These are phyloP conservation scores for Musa schizocarpa DNA, from an alignment of 176 grass and related monocot species.

Conservation along the genomic window DNA sequence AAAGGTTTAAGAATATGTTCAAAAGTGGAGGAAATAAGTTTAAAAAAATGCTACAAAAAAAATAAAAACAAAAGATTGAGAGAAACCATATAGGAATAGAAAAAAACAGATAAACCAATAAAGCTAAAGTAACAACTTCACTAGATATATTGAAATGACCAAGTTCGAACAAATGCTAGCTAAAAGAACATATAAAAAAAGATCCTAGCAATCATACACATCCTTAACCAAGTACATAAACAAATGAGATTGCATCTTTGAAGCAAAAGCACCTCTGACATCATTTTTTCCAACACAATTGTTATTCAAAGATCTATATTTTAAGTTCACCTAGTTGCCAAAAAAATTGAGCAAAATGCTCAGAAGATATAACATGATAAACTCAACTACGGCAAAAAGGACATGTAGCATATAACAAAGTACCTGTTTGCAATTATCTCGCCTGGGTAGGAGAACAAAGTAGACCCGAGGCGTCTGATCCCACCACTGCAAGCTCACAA, in stretches of 20 bases:
- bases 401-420: slow-evolving; percentile 18
- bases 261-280: neutral
- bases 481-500: slow-evolving; percentile 64
- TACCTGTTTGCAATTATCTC: slow-evolving; percentile 49
- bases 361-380: slow-evolving; percentile 23
- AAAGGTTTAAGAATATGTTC: too few relatives aligned
- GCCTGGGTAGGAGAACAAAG: slow-evolving; percentile 69
- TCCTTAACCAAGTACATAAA: neutral
- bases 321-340: neutral
- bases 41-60: too few relatives aligned
- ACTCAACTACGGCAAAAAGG: slow-evolving; percentile 20
- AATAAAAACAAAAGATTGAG: too few relatives aligned
- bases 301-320: slow-evolving; percentile 5
- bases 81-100: too few relatives aligned
- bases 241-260: neutral
- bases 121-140: neutral
- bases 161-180: neutral
- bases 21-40: too few relatives aligned
- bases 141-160: neutral
- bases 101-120: too few relatives aligned
- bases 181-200: neutral
- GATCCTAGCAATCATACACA: neutral
- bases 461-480: slow-evolving; percentile 72
- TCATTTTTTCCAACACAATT: neutral
- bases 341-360: neutral